Evolutionary conservation across 306 rosid genomes (phyloP).

Genomic region (Dicorynia guianensis): DNA sequence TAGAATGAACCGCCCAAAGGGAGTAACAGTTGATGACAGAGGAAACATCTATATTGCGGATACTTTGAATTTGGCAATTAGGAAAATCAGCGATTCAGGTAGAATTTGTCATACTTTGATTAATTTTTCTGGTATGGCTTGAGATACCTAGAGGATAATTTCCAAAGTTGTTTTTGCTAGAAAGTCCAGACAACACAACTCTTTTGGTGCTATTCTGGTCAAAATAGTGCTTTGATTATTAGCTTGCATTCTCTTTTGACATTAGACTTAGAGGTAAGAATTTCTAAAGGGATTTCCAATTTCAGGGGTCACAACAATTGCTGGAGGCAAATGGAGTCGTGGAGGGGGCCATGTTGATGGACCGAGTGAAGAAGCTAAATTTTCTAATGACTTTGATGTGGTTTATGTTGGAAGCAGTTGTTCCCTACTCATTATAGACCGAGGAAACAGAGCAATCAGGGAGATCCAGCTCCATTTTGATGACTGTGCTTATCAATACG

Average conservation of each 20-base stretch:
- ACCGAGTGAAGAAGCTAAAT: constrained; percentile 90
- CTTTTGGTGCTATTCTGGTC: not conserved
- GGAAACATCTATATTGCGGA: constrained; percentile 94
- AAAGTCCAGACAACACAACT: constrained; percentile 11
- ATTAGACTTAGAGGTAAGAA: constrained; percentile 21
- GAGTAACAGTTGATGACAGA: constrained; percentile 86
- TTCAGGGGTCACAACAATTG: constrained; percentile 90
- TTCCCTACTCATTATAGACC: constrained; percentile 82
- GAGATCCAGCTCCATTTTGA: constrained; percentile 93
- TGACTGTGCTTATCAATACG: constrained; percentile 94
- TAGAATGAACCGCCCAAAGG: constrained; percentile 88
- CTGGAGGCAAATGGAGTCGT: constrained; percentile 84
- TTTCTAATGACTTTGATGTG: constrained; percentile 92
- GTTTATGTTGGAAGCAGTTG: constrained; percentile 91
- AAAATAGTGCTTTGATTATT: constrained; percentile 2
- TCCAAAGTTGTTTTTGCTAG: not conserved
- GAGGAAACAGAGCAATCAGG: constrained; percentile 85
- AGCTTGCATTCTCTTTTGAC: constrained; percentile 6
- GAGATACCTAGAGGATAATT: not conserved
- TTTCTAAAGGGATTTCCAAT: constrained; percentile 42
- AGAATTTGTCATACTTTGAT: constrained; percentile 19
- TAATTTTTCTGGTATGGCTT: constrained; percentile 14
- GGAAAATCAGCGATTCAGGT: constrained; percentile 94
- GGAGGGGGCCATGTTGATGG: constrained; percentile 91
- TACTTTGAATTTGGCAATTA: constrained; percentile 84